A percentile compares a stretch with the other conserved stretches of the same genome.
phyloP scores from a whole-genome alignment of 306 rosid genomes.

The Carpinus fangiana region DNA sequence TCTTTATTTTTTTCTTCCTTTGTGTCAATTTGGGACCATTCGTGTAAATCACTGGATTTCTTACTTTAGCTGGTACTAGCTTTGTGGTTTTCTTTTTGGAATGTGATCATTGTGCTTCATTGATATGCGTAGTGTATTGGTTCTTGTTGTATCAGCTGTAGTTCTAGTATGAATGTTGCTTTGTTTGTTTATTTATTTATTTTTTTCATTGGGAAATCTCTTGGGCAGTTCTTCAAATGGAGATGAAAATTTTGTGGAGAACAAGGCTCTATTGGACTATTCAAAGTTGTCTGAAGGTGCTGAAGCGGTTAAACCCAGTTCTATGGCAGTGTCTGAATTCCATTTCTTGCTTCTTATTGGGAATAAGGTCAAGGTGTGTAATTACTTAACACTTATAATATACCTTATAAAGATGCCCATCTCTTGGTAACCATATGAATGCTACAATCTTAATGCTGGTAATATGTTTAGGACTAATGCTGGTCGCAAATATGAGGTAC shows the following conservation, averaged over 20 bases:
- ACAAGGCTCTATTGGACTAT: slow-evolving; percentile 85
- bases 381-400: not conserved
- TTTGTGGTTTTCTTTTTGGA: slow-evolving; percentile 14
- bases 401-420: not conserved
- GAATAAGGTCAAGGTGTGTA: slow-evolving; percentile 86
- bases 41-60: slow-evolving; percentile 13
- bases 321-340: slow-evolving; percentile 91
- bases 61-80: not conserved
- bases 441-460: slow-evolving; percentile 4
- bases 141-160: slow-evolving; percentile 9
- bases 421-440: not conserved
- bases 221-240: slow-evolving; percentile 64
- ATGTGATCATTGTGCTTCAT: slow-evolving; percentile 32
- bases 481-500: not conserved
- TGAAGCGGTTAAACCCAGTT: slow-evolving; percentile 78
- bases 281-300: slow-evolving; percentile 73
- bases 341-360: slow-evolving; percentile 93
- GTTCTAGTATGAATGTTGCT: not conserved
- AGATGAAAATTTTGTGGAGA: slow-evolving; percentile 93
- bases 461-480: not conserved
- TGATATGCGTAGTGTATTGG: slow-evolving; percentile 15
- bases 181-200: not conserved
- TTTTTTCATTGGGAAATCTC: slow-evolving; percentile 22
- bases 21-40: not conserved
- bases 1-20: slow-evolving; percentile 18